Conservation (phyloP, 2,329 filamentous ascomycete genomes). For the Arthroderma sp. region DNA sequence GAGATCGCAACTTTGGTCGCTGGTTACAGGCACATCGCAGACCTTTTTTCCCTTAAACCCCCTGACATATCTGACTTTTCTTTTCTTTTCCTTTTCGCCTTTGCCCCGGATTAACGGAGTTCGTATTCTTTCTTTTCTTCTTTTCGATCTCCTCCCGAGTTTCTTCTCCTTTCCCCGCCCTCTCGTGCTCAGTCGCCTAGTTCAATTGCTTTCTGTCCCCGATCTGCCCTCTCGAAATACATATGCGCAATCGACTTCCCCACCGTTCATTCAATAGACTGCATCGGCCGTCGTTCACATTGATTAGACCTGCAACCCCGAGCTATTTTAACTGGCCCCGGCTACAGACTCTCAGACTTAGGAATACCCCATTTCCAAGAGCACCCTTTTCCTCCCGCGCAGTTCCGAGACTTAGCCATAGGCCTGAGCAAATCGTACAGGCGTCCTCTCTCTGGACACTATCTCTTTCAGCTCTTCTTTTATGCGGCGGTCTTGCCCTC, state of each 20-base stretch:
- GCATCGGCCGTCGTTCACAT: background rate
- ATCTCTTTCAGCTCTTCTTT: slow-evolving; percentile 22
- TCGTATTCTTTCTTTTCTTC: slow-evolving; percentile 4
- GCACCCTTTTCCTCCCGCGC: background rate
- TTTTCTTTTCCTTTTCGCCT: background rate
- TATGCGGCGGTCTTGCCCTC: slow-evolving; percentile 28
- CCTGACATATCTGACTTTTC: background rate
- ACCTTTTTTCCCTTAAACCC: background rate
- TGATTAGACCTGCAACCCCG: background rate
- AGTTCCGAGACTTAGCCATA: background rate
- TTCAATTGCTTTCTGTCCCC: no score
- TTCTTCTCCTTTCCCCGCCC: background rate
- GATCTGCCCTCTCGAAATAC: background rate
- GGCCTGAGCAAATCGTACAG: slow-evolving; percentile 12
- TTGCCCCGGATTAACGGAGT: slow-evolving; percentile 6
- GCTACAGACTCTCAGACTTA: background rate
- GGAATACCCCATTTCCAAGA: background rate
- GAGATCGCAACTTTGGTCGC: background rate
- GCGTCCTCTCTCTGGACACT: slow-evolving; percentile 30
- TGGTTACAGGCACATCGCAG: background rate
- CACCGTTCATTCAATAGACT: background rate
- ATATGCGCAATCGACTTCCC: slow-evolving; percentile 3
- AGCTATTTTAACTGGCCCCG: background rate
- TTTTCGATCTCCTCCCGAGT: background rate
- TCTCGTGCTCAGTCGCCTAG: no score